Conservation (phyloP, 2,329 filamentous ascomycete species). For the Penicillium rolfsii region DNA sequence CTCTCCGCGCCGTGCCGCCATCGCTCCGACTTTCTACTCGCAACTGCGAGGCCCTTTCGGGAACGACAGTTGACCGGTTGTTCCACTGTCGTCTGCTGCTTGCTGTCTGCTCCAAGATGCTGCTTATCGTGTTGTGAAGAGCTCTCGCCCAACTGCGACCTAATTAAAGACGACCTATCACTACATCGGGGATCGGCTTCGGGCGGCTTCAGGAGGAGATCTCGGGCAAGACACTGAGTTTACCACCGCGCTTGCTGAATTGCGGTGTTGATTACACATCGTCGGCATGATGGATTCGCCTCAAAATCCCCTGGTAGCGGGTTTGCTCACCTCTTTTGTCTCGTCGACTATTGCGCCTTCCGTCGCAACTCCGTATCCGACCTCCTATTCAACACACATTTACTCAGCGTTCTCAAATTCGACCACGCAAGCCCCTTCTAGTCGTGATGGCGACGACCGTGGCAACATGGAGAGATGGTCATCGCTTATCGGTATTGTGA, state of each 20-base stretch:
- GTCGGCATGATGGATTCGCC: slow-evolving; percentile 30
- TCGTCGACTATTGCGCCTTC: slow-evolving; percentile 31
- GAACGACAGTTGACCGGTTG: slow-evolving; percentile 8
- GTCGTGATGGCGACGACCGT: slow-evolving; percentile 26
- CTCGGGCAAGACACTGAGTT: slow-evolving; percentile 13
- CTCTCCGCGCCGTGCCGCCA: slow-evolving; percentile 16
- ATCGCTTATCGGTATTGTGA: slow-evolving; percentile 90
- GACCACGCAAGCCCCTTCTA: slow-evolving; percentile 20
- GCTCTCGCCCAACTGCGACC: slow-evolving; percentile 11
- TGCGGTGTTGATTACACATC: background rate
- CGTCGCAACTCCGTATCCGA: slow-evolving; percentile 17
- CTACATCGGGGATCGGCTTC: slow-evolving; percentile 11
- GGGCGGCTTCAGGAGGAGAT: slow-evolving; percentile 4
- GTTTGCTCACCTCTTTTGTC: slow-evolving; percentile 34
- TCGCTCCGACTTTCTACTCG: slow-evolving; percentile 11
- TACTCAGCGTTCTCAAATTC: slow-evolving; percentile 19
- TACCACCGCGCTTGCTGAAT: slow-evolving; percentile 1
- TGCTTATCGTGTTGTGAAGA: slow-evolving; percentile 22
- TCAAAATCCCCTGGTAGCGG: slow-evolving; percentile 34
- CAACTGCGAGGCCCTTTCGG: slow-evolving; percentile 14
- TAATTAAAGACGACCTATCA: slow-evolving; percentile 15
- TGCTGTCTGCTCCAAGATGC: slow-evolving; percentile 22
- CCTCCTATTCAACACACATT: slow-evolving; percentile 24
- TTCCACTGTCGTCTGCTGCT: background rate
- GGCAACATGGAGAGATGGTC: slow-evolving; percentile 65